These are phyloP conservation scores for Chamaenerion angustifolium DNA, from an alignment of 345 rosid genomes.

Conservation along the genomic window DNA sequence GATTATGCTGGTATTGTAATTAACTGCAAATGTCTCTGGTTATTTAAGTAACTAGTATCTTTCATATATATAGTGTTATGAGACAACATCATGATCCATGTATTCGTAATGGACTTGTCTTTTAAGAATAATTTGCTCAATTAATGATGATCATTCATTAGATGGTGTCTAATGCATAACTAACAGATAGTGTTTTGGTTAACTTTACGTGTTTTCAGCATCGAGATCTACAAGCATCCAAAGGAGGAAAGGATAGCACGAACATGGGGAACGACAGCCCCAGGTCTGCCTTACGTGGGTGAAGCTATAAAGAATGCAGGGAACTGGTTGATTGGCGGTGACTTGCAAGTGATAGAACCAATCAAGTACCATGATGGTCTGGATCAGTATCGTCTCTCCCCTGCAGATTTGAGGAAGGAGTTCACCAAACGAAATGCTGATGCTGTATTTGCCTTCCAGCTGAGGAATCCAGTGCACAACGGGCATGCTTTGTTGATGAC, in stretches of 20 bases:
- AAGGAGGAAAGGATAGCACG: conserved; percentile 95
- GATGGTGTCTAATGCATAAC: too few relatives aligned
- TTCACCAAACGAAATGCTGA: conserved; percentile 74
- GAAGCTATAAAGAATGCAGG: conserved; percentile 63
- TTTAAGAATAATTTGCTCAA: too few relatives aligned
- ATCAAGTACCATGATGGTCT: conserved; percentile 84
- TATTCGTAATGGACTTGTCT: too few relatives aligned
- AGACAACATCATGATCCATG: too few relatives aligned
- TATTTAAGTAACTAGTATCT: too few relatives aligned
- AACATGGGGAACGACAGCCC: conserved; percentile 93
- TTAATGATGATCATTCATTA: too few relatives aligned
- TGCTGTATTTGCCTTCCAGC: conserved; percentile 98
- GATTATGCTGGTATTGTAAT: not conserved
- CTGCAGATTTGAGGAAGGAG: conserved; percentile 69
- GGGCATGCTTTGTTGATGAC: conserved; percentile 97
- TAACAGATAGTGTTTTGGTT: not conserved
- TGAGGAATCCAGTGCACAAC: conserved; percentile 95
- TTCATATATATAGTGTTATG: too few relatives aligned
- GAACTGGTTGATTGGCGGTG: conserved; percentile 93
- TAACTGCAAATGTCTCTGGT: too few relatives aligned
- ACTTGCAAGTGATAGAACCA: conserved; percentile 78
- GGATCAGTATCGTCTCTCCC: conserved; percentile 80
- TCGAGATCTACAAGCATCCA: conserved; percentile 92
- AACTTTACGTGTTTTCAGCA: conserved; percentile 26
- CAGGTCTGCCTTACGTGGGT: conserved; percentile 85